Evolutionary conservation across 192 early-diverging fungal genomes (phyloP).

Genomic region (Mortierella alpina): DNA sequence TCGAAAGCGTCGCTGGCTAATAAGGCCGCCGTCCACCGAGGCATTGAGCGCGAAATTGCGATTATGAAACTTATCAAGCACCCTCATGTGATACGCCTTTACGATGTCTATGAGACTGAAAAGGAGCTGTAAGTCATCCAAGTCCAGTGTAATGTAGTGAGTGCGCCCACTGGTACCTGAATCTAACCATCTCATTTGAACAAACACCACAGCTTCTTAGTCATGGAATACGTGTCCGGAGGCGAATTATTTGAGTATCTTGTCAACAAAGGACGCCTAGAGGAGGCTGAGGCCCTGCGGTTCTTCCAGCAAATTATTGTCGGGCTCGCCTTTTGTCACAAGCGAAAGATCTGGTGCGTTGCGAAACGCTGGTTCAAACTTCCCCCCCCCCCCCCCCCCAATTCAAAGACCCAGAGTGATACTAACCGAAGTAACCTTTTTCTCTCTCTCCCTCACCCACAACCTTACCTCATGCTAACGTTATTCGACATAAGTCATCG

Average conservation of each 20-base stretch:
- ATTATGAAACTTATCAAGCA: conserved; percentile 67
- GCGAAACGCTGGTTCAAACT: background rate
- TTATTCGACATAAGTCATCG: no score
- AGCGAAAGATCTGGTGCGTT: conserved; percentile 61
- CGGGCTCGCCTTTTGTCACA: conserved; percentile 73
- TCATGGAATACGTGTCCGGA: conserved; percentile 77
- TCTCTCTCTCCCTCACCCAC: background rate
- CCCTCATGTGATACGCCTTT: conserved; percentile 61
- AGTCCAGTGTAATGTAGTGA: background rate
- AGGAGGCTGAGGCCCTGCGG: conserved; percentile 58
- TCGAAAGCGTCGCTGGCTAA: conserved; percentile 60
- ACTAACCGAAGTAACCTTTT: background rate
- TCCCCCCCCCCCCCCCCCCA: no score
- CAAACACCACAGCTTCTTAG: conserved; percentile 61
- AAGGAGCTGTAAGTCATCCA: conserved; percentile 42
- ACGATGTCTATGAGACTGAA: conserved; percentile 64
- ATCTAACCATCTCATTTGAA: background rate
- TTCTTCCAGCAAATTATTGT: conserved; percentile 69
- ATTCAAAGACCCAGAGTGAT: no score
- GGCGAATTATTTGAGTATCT: conserved; percentile 85
- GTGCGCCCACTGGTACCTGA: background rate
- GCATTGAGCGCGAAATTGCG: conserved; percentile 66
- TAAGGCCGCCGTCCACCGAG: conserved; percentile 58
- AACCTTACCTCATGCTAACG: no score
- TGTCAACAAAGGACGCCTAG: conserved; percentile 55